These are phyloP conservation scores for Hanseniaspora lachancei DNA, from an alignment of 805 yeast species.

Conservation along the genomic window DNA sequence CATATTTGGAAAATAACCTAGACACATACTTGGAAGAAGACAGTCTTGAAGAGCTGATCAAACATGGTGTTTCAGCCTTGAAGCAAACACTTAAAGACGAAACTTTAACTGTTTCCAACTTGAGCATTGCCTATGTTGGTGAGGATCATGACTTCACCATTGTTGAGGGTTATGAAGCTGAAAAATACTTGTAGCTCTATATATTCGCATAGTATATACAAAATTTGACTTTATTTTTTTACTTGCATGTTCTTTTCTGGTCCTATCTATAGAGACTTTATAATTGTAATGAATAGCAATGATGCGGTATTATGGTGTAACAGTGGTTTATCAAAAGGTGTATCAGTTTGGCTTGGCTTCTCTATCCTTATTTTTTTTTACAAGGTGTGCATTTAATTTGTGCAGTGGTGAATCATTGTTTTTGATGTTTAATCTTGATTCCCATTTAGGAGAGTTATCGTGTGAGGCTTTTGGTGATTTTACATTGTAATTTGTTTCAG, in stretches of 20 bases:
- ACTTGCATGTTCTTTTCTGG: background rate
- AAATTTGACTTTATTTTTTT: background rate
- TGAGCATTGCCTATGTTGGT: conserved; percentile 90
- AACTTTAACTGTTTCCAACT: conserved; percentile 69
- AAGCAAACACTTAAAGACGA: conserved; percentile 94
- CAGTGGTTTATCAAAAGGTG: background rate
- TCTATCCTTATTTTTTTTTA: background rate
- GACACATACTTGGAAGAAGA: conserved; percentile 50
- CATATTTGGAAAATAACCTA: conserved; percentile 79
- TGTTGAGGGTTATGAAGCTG: conserved; percentile 75
- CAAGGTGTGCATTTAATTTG: background rate
- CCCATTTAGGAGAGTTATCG: background rate
- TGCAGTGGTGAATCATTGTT: background rate
- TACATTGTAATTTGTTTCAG: background rate
- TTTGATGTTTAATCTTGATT: background rate
- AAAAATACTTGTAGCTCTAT: conserved; percentile 23
- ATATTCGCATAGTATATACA: background rate
- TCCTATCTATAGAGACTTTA: too few relatives aligned
- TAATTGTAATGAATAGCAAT: too few relatives aligned
- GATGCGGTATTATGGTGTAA: too few relatives aligned
- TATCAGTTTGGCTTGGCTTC: background rate
- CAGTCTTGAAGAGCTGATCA: conserved; percentile 59
- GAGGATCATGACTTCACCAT: conserved; percentile 57
- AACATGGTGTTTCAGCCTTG: conserved; percentile 77
- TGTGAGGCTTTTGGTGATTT: background rate